Percentiles rank a stretch among this genome's conserved stretches.
Conservation (phyloP, 2,329 filamentous ascomycete genomes). For the Aureobasidium subglaciale region DNA sequence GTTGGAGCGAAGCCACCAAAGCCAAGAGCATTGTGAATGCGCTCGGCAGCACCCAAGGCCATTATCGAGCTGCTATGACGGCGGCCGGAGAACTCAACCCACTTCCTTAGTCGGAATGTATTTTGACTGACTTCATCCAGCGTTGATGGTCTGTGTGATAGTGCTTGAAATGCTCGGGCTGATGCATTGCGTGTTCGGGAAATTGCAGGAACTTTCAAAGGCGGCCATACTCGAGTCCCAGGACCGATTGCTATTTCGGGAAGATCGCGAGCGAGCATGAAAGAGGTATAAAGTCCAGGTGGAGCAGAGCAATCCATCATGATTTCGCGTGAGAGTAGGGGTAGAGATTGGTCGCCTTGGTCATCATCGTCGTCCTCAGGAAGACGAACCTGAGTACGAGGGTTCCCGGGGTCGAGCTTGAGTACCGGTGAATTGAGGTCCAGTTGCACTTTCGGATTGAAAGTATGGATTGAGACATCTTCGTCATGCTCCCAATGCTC, state of each 20-base stretch:
- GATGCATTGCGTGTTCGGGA: slow-evolving; percentile 50
- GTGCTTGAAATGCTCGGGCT: slow-evolving; percentile 37
- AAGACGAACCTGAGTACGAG: slow-evolving; percentile 18
- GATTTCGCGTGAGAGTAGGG: slow-evolving; percentile 39
- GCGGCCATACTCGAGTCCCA: slow-evolving; percentile 60
- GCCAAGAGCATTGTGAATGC: slow-evolving; percentile 20
- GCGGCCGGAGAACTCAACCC: slow-evolving; percentile 57
- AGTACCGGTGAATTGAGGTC: slow-evolving; percentile 67
- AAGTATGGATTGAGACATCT: slow-evolving; percentile 63
- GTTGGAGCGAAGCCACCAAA: slow-evolving; percentile 13
- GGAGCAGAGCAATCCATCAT: slow-evolving; percentile 39
- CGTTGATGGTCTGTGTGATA: slow-evolving; percentile 43
- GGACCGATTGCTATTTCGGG: slow-evolving; percentile 35
- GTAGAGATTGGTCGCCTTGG: slow-evolving; percentile 17
- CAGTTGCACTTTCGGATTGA: slow-evolving; percentile 62
- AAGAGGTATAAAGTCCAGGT: slow-evolving; percentile 54
- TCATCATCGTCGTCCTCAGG: slow-evolving; percentile 16
- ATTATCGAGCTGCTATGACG: slow-evolving; percentile 25
- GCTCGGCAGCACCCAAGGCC: slow-evolving; percentile 21
- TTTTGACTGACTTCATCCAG: slow-evolving; percentile 58
- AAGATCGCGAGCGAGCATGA: slow-evolving; percentile 56
- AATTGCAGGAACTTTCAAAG: slow-evolving; percentile 58
- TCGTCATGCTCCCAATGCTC: slow-evolving; percentile 59
- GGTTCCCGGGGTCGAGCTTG: slow-evolving; percentile 32
- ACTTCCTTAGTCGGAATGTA: slow-evolving; percentile 67